Evolutionary conservation across 768 basidiomycete genomes (phyloP), one percentile per base, ranked within the genome.

Genomic region (Albatrellus ellisii): DNA sequence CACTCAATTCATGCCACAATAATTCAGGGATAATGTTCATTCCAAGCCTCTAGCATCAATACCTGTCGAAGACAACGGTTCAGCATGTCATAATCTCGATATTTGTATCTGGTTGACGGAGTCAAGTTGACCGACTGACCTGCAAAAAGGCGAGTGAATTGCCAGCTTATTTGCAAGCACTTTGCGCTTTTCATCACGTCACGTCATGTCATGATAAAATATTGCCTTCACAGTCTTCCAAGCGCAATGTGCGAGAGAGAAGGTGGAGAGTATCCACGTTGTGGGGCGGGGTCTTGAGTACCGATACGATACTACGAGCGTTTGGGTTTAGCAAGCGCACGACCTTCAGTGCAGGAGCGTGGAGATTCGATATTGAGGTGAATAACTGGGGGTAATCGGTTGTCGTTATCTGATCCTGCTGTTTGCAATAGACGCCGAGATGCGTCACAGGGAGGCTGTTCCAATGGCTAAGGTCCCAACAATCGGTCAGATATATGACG

Each of bases 161-260:
- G n/a, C n/a, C n/a, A n/a, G n/a, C n/a, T n/a, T n/a, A n/a, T n/a
- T n/a, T n/a, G n/a, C n/a, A n/a, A n/a, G n/a, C n/a, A n/a, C n/a
- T n/a, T n/a, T n/a, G n/a, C n/a, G n/a, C n/a, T n/a, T n/a, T n/a
- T n/a, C n/a, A n/a, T n/a, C n/a, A n/a, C n/a, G n/a, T n/a, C n/a
- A n/a, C n/a, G n/a, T n/a, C n/a, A n/a, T n/a, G n/a, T n/a, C n/a
- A n/a, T n/a, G n/a, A n/a, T n/a, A n/a, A n/a, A n/a, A n/a, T n/a
- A n/a, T n/a, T n/a, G n/a, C 38, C 38, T 26, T 26, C 17, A 39
- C 15, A 12, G 21, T 39, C 38, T 26, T 39, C 38, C 11, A 39
- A 27, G 11, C 38, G 12, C 1, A 39, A 26, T 15, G 11, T 12
- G 14, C n/a, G 22, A 6, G 14, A 22, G 27, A 15, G 14, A 14